A percentile compares a stretch with the other conserved stretches of the same genome.
Conservation (phyloP, 2,329 filamentous ascomycete genomes). For the Xylariales sp. region DNA sequence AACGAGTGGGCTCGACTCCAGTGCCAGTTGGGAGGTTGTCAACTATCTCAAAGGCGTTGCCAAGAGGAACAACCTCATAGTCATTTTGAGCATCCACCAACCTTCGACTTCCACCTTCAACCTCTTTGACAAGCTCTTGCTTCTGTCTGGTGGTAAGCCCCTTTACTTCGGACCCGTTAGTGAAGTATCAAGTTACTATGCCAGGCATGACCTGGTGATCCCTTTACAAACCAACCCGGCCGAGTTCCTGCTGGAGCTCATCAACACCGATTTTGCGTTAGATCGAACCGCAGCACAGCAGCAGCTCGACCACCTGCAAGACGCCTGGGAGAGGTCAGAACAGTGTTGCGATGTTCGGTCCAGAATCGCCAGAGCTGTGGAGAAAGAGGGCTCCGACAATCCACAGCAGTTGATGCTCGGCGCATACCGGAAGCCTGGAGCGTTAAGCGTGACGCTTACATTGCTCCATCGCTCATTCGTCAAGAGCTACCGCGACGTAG, state of each 20-base stretch:
- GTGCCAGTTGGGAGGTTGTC: conserved; percentile 71
- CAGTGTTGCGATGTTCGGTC: conserved; percentile 19
- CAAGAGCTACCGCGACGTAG: conserved; percentile 79
- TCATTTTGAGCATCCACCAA: conserved; percentile 82
- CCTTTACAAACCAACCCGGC: conserved; percentile 73
- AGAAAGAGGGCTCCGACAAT: conserved; percentile 23
- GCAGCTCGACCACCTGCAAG: conserved; percentile 49
- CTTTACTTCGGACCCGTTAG: conserved; percentile 68
- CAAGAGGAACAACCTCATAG: conserved; percentile 63
- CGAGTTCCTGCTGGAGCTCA: conserved; percentile 72
- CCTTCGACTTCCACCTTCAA: conserved; percentile 76
- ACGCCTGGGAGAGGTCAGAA: conserved; percentile 49
- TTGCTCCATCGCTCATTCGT: conserved; percentile 76
- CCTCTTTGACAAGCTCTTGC: conserved; percentile 73
- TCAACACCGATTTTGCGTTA: conserved; percentile 70
- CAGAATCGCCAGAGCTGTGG: conserved; percentile 18
- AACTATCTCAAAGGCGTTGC: conserved; percentile 66
- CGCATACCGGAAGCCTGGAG: conserved; percentile 30
- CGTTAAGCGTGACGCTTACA: conserved; percentile 50
- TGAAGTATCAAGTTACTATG: conserved; percentile 59
- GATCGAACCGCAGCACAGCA: conserved; percentile 41
- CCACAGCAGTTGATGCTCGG: conserved; percentile 9
- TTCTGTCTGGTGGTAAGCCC: conserved; percentile 66
- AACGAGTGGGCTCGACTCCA: conserved; percentile 78
- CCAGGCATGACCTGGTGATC: conserved; percentile 54